Percentiles rank a stretch among this genome's conserved stretches.
phyloP scores from a whole-genome alignment of 164 flowering plant species.

The Vitis riparia region DNA sequence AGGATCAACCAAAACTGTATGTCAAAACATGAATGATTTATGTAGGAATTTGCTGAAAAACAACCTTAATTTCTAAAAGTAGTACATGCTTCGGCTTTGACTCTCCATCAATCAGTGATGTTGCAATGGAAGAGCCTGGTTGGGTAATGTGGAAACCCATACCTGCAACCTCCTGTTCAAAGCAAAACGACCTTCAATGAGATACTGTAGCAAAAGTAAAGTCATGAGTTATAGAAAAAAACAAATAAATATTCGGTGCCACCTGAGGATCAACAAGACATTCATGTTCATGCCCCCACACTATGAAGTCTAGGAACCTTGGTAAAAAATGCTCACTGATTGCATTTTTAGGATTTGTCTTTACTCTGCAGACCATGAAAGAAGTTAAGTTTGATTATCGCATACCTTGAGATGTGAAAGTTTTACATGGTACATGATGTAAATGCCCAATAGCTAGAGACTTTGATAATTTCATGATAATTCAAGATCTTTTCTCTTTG shows the following conservation, averaged over 20 bases:
- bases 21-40: neutral
- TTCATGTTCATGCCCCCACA: slow-evolving; percentile 99
- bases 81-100: slow-evolving; percentile 98
- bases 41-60: slow-evolving; percentile 4
- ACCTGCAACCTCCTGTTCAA: slow-evolving; percentile 88
- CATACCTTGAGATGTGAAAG: neutral
- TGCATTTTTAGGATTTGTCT: slow-evolving; percentile 95
- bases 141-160: slow-evolving; percentile 99
- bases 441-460: no score
- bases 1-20: neutral
- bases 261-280: slow-evolving; percentile 98
- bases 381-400: neutral
- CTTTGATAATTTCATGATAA: neutral
- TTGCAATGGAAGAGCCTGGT: slow-evolving; percentile 98
- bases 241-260: neutral
- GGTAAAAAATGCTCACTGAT: slow-evolving; percentile 98
- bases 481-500: no score
- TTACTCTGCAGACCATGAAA: slow-evolving; percentile 58
- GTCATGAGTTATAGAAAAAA: neutral
- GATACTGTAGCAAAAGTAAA: slow-evolving; percentile 10
- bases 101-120: slow-evolving; percentile 97
- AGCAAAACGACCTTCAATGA: slow-evolving; percentile 19
- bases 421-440: no score
- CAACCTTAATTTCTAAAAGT: slow-evolving; percentile 93
- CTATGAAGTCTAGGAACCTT: slow-evolving; percentile 88